Evolutionary conservation across 805 yeast species (phyloP), one percentile per base, ranked within the genome.

Genomic region (Spathaspora arborariae): DNA sequence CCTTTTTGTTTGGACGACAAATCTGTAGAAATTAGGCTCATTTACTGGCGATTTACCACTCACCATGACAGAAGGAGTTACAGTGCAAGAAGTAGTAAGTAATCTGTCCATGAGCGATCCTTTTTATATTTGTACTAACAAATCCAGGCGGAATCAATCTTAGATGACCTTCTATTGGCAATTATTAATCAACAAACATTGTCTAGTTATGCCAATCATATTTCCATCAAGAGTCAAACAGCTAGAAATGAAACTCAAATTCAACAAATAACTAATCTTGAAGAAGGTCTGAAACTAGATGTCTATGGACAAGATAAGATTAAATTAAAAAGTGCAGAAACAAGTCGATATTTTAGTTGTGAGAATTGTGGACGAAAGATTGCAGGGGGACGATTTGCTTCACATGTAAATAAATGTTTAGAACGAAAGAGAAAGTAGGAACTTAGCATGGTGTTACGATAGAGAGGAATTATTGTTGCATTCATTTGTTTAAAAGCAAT

Each of bases 301-400:
- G 72, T 78, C 2, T 78, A 64, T 57, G 79, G 79, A n/a, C 76
- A 76, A 48, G 82, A 76, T 44, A 75, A 74, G 51, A 54, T 55
- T 13, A 74, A 76, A 41, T 54, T 70, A 43, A 71, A 71, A 50
- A 54, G 62, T 11, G 56, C 65, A 5, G 88, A 82, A 39, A 60
- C 76, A 15, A 67, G 72, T 1, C 63, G 76, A 45, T 89, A 90
- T 63, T 88, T 89, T 56, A 78, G 72, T 46, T 92, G 99, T 66
- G 75, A 76, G 4, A 85, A 86, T 54, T 92, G 99, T 64, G 82
- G 80, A 16, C 74, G 99, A 47, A 88, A 84, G 57, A 85, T 92
- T 6, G 92, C 96, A 0, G 96, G 96, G 1, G 85, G 88, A 34
- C 72, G 99, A 48, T 91, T 88, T 73, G 97, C 98, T 2, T 90